These are phyloP conservation scores for Colletotrichum simmondsii DNA, from an alignment of 2,329 filamentous ascomycete genomes.

Conservation along the genomic window DNA sequence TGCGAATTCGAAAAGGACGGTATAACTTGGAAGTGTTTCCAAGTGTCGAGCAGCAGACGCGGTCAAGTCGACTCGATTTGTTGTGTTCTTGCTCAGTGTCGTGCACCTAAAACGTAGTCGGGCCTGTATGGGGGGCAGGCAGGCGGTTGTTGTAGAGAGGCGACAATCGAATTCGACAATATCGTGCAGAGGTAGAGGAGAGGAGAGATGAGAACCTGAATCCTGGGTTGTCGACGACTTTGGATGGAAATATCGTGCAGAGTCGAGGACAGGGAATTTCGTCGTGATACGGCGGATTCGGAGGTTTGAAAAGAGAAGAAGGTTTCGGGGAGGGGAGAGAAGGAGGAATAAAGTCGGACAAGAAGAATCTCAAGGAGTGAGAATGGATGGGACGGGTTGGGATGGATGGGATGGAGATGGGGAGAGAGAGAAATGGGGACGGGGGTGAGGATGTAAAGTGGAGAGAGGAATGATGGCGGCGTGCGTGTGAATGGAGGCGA, in stretches of 20 bases:
- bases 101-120: not conserved
- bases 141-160: not conserved
- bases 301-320: slow-evolving; percentile 14
- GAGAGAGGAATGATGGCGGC: slow-evolving; percentile 34
- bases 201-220: slow-evolving; percentile 25
- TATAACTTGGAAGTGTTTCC: not conserved
- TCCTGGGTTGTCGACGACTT: slow-evolving; percentile 32
- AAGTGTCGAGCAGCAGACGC: not conserved
- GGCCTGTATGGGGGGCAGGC: not conserved
- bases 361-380: slow-evolving; percentile 28
- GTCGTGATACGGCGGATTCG: slow-evolving; percentile 35
- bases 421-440: not conserved
- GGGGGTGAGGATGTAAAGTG: slow-evolving; percentile 30
- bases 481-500: slow-evolving; percentile 32
- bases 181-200: not conserved
- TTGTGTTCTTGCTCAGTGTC: not conserved
- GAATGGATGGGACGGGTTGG: slow-evolving; percentile 32
- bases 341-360: slow-evolving; percentile 9
- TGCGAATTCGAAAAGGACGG: not conserved
- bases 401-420: slow-evolving; percentile 30
- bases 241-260: slow-evolving; percentile 3
- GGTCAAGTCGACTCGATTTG: not conserved
- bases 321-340: slow-evolving; percentile 2
- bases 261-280: slow-evolving; percentile 26
- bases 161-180: not conserved